Evolutionary conservation across 2,329 filamentous ascomycete genomes (phyloP), one percentile per base, ranked within the genome.

Genomic region (Penicillium janthinellum): DNA sequence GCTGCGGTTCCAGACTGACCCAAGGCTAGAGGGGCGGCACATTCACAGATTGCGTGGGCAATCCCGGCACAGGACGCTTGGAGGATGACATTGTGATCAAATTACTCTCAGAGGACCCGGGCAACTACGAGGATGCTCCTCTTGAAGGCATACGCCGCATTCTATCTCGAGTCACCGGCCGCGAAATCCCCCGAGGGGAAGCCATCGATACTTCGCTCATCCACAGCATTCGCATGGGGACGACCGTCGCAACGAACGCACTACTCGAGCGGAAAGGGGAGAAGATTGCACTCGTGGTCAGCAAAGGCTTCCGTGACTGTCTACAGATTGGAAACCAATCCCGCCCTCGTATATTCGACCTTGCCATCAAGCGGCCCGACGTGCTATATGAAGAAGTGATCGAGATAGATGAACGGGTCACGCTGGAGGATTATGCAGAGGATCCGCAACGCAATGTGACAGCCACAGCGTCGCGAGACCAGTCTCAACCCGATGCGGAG

Each of bases 161-260:
- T 58, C 86, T 96, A 77, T 89, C 88, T 65, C 88, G 86, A 67
- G 96, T 96, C 75, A 86, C 88, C 2, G 83, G 84, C 56, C 83
- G 84, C 59, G 88, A 94, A 4, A 92, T 96, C 47, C 90, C 91
- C 3, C 87, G 92, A 50, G 92, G 91, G 28, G 82, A 92, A 72
- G 81, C 90, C 0, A 80, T 96, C 8, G 92, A 96, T 74, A 96
- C 92, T 0, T 86, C 87, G 17, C 79, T 88, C 70, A 96, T 97
- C 67, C 91, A 95, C 67, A 92, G 90, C 57, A 96, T 97, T 73
- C 89, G 93, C 50, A 97, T 97, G 93, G 93, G 93, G 47, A 97
- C 93, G 1, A 97, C 93, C 0, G 92, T 97, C 12, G 93, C 93
- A 10, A 97, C 93, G 0, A 97, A 97, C 75, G 93, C 93, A 0